Conservation (phyloP, 179 eudicot genomes). For the Silene coronaria region DNA sequence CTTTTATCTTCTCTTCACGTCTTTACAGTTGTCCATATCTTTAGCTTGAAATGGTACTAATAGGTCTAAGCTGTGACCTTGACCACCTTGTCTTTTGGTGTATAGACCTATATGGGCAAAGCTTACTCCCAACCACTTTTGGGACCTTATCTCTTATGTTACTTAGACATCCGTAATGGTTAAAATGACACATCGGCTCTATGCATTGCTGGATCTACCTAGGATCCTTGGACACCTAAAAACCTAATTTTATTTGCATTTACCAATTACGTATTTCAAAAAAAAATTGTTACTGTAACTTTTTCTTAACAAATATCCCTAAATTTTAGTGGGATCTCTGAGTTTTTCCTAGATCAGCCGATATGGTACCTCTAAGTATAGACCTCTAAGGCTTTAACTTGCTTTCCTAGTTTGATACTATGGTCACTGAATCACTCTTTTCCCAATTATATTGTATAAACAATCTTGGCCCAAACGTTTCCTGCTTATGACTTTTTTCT, state of each 20-base stretch:
- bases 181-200: too few relatives aligned
- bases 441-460: background rate
- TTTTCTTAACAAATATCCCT: too few relatives aligned
- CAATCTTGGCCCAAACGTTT: background rate
- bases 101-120: too few relatives aligned
- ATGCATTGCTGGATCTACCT: too few relatives aligned
- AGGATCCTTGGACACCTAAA: too few relatives aligned
- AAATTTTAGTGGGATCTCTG: too few relatives aligned
- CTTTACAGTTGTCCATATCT: background rate
- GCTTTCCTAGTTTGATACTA: background rate
- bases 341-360: too few relatives aligned
- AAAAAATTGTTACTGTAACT: too few relatives aligned
- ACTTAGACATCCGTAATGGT: too few relatives aligned
- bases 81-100: background rate
- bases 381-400: background rate
- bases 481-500: background rate
- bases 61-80: background rate
- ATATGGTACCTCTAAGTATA: background rate
- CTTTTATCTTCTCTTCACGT: conserved; percentile 5
- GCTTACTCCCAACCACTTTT: background rate
- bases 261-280: too few relatives aligned
- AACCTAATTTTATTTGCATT: too few relatives aligned
- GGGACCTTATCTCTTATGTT: background rate
- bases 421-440: background rate
- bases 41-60: background rate